Base-by-base conservation (phyloP, 2,329 filamentous ascomycete species). In the Ilyonectria robusta region DNA sequence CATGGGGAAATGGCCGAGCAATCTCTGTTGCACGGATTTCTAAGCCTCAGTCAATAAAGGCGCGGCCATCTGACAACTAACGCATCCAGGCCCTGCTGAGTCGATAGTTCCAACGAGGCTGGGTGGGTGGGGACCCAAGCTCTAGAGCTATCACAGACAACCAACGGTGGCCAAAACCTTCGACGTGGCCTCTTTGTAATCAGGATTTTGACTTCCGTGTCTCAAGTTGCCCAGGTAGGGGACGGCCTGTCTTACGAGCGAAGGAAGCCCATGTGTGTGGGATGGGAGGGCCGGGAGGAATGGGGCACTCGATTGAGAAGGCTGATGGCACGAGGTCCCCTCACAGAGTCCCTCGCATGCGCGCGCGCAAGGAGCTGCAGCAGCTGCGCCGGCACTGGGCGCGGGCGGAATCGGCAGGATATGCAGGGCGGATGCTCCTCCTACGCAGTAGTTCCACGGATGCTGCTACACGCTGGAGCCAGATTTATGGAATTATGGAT, bases 121-220 rank as follows among this genome's bases (percentile, higher is more conserved):
- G n/a, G 62, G 51, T 54, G 59, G 66, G 59, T 54, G 47, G 59
- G 47, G 55, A 44, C 59, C 47, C 48, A 61, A 53, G 58, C 58
- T 35, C 42, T 17, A 15, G 62, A 42, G 59, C 42, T 19, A n/a
- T 48, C 21, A 65, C 42, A 60, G 57, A 60, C 50, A 54, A 56
- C 44, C 54, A 47, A 56, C 21, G n/a, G 54, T 47, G 53, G 58
- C 37, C 29, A 51, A 57, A 60, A 60, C 29, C 35, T 48, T 35
- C 53, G 51, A 66, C 63, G 63, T 66, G 58, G 40, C 63, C 63
- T 66, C 58, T 66, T 66, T 53, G 58, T 66, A 66, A 66, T 66
- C 58, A 66, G 26, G 4, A 46, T 35, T 33, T 58, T 54, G 40
- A 13, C n/a, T 42, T 42, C n/a, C 4, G 40, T 42, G 8, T 42